phyloP scores from a whole-genome alignment of 1,284 basidiomycete species.

The Fomitopsis pinicola region DNA sequence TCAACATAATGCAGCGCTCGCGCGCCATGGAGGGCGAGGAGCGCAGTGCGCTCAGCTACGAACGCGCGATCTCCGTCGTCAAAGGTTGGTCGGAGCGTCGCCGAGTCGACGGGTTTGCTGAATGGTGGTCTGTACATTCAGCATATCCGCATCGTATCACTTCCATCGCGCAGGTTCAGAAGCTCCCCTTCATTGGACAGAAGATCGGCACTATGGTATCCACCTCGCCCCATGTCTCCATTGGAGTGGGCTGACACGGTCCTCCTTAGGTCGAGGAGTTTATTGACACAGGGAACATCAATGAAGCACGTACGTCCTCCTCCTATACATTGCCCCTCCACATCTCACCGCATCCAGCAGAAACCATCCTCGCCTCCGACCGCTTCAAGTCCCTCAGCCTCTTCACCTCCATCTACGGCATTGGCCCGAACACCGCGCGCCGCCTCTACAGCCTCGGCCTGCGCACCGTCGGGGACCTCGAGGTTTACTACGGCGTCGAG shows the following conservation, averaged over 20 bases:
- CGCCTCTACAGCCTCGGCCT: conserved; percentile 57
- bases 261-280: conserved; percentile 58
- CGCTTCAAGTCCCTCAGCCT: conserved; percentile 52
- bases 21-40: conserved; percentile 62
- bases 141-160: conserved; percentile 61
- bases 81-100: conserved; percentile 45
- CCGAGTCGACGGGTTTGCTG: neutral
- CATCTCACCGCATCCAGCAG: conserved; percentile 28
- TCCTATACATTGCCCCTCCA: neutral
- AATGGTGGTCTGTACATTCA: conserved; percentile 22
- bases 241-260: neutral
- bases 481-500: conserved; percentile 57
- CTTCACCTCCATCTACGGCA: conserved; percentile 67
- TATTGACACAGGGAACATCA: conserved; percentile 46
- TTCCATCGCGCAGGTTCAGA: conserved; percentile 40
- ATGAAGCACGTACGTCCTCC: conserved; percentile 51
- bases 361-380: conserved; percentile 39
- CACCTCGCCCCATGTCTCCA: neutral
- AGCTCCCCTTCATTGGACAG: conserved; percentile 55
- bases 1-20: conserved; percentile 55
- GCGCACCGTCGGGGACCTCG: conserved; percentile 57
- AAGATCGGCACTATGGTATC: conserved; percentile 58
- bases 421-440: conserved; percentile 65
- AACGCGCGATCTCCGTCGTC: conserved; percentile 62
- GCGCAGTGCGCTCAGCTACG: conserved; percentile 63